Conservation (phyloP, 345 rosid species). For the Firmiana major region DNA sequence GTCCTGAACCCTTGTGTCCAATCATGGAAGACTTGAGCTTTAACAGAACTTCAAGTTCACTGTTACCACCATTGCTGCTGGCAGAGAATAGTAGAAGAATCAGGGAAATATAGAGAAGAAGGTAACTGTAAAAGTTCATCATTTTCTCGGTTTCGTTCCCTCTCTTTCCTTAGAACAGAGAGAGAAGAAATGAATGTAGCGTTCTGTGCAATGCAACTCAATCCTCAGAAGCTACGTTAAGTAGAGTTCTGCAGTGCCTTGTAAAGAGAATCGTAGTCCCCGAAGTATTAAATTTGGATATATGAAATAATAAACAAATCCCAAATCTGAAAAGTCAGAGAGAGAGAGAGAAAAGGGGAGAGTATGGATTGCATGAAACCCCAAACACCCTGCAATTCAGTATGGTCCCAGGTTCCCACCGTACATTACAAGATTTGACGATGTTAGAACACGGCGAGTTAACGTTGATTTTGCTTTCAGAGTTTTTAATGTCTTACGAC, state of each 20-base stretch:
- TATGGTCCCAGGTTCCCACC: constrained; percentile 2
- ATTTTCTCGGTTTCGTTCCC: constrained; percentile 11
- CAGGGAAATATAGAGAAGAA: constrained; percentile 14
- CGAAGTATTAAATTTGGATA: constrained; percentile 11
- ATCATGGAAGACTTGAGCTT: constrained; percentile 61
- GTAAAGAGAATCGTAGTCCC: constrained; percentile 41
- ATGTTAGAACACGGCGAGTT: not conserved
- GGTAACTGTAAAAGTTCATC: constrained; percentile 22
- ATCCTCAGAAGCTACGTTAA: constrained; percentile 18
- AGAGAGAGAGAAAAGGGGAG: not conserved
- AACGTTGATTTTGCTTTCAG: not conserved
- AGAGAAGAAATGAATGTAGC: constrained; percentile 17
- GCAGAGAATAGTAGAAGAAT: constrained; percentile 22
- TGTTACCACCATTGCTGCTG: constrained; percentile 31
- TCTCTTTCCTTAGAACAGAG: not conserved
- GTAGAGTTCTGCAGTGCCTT: constrained; percentile 25
- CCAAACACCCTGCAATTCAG: constrained; percentile 8
- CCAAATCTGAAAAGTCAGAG: constrained; percentile 8
- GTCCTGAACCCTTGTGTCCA: constrained; percentile 51
- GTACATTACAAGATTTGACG: constrained; percentile 5
- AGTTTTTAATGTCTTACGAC: not conserved
- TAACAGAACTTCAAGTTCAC: constrained; percentile 56
- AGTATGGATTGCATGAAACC: constrained; percentile 9
- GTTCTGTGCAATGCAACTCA: constrained; percentile 35
- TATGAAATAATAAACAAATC: constrained; percentile 27